Evolutionary conservation across 345 rosid species (phyloP).

Genomic region (Eucalyptus regnans): DNA sequence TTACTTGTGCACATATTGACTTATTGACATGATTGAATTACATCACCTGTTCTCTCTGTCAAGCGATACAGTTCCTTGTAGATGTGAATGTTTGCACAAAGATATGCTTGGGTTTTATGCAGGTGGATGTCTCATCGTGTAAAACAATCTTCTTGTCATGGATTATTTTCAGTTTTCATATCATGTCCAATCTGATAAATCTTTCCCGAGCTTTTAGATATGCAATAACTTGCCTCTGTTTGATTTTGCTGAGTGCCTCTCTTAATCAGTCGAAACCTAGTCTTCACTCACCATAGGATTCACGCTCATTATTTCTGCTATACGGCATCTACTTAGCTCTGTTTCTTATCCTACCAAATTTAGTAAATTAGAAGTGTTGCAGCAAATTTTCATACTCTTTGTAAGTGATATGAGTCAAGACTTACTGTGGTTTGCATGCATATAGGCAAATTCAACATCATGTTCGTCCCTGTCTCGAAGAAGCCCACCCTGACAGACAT

Average conservation of each 20-base stretch:
- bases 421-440: background rate
- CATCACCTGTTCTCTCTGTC: too few relatives aligned
- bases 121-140: too few relatives aligned
- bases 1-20: too few relatives aligned
- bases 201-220: too few relatives aligned
- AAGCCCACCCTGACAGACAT: background rate
- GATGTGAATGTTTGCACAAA: too few relatives aligned
- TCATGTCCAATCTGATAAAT: too few relatives aligned
- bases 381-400: background rate
- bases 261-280: background rate
- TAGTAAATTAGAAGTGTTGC: background rate
- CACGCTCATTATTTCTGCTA: background rate
- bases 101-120: too few relatives aligned
- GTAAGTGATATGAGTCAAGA: background rate
- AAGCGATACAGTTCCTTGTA: too few relatives aligned
- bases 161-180: too few relatives aligned
- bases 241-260: background rate
- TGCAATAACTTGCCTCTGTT: background rate
- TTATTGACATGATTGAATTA: too few relatives aligned
- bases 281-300: background rate
- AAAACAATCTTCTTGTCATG: too few relatives aligned
- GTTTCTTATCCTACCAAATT: background rate
- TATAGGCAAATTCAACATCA: conserved; percentile 12
- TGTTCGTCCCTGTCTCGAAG: conserved; percentile 3
- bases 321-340: background rate